Percentiles rank a stretch among this genome's conserved stretches.
These are phyloP conservation scores for Obelidium mucronatum DNA, from an alignment of 192 early-diverging fungal species.

Conservation along the genomic window DNA sequence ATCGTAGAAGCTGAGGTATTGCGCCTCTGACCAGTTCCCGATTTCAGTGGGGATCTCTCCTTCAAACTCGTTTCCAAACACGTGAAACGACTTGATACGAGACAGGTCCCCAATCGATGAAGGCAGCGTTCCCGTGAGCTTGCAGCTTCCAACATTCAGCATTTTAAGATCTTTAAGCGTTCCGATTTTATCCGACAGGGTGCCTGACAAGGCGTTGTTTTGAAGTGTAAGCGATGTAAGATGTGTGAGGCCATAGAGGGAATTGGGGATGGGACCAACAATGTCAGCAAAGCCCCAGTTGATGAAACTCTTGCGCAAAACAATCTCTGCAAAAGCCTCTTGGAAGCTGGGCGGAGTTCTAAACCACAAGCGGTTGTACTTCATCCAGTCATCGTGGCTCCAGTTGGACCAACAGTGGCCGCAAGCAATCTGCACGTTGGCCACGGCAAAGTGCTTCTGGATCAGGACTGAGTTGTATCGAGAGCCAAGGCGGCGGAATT, in stretches of 20 bases:
- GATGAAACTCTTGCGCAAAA: background rate
- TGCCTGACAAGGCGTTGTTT: background rate
- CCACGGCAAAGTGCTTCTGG: background rate
- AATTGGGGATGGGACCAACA: background rate
- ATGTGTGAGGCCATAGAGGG: background rate
- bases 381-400: background rate
- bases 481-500: background rate
- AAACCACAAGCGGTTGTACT: background rate
- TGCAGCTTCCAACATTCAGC: background rate
- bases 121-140: background rate
- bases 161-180: background rate
- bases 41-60: constrained; percentile 3
- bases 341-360: background rate
- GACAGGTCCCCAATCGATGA: background rate
- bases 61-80: background rate
- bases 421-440: too few relatives aligned
- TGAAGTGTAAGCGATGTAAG: background rate
- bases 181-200: background rate
- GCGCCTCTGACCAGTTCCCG: background rate
- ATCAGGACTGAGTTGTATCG: background rate
- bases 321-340: background rate
- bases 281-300: background rate
- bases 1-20: background rate
- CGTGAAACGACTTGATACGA: background rate
- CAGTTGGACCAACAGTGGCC: too few relatives aligned